These are phyloP conservation scores for Yamadazyma aaseri DNA, from an alignment of 1,139 yeast genomes.

Conservation along the genomic window DNA sequence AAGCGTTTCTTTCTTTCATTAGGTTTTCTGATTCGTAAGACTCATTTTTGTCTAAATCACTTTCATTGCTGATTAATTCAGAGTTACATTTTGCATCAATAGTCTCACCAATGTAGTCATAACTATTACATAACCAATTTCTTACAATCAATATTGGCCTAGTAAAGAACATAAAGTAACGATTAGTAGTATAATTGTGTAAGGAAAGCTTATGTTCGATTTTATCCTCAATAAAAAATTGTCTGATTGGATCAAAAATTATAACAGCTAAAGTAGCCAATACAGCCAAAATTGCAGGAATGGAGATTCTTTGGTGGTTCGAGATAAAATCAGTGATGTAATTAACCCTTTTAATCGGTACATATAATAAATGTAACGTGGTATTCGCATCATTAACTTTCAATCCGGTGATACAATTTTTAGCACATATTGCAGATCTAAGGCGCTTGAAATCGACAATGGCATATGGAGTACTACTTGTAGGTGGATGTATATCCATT, in stretches of 20 bases:
- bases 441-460: slow-evolving; percentile 52
- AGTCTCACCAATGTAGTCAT: slow-evolving; percentile 28
- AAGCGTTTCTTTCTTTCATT: slow-evolving; percentile 72
- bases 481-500: slow-evolving; percentile 61
- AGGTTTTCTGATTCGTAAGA: slow-evolving; percentile 12
- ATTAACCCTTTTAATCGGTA: slow-evolving; percentile 52
- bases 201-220: slow-evolving; percentile 52
- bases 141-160: slow-evolving; percentile 25
- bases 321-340: slow-evolving; percentile 53
- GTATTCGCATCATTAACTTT: slow-evolving; percentile 53
- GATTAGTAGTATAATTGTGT: slow-evolving; percentile 31
- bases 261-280: slow-evolving; percentile 77
- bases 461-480: slow-evolving; percentile 41
- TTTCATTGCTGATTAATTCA: slow-evolving; percentile 16
- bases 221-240: slow-evolving; percentile 72
- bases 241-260: slow-evolving; percentile 89
- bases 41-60: slow-evolving; percentile 11
- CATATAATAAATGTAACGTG: slow-evolving; percentile 70
- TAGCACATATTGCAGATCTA: slow-evolving; percentile 79
- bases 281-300: slow-evolving; percentile 51
- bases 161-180: slow-evolving; percentile 25
- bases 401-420: slow-evolving; percentile 86
- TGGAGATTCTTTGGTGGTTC: slow-evolving; percentile 79
- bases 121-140: slow-evolving; percentile 28
- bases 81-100: slow-evolving; percentile 17